Percentiles rank a stretch among this genome's conserved stretches.
These are phyloP conservation scores for Copromyces sp. DNA, from an alignment of 495 filamentous ascomycete species.

Conservation along the genomic window DNA sequence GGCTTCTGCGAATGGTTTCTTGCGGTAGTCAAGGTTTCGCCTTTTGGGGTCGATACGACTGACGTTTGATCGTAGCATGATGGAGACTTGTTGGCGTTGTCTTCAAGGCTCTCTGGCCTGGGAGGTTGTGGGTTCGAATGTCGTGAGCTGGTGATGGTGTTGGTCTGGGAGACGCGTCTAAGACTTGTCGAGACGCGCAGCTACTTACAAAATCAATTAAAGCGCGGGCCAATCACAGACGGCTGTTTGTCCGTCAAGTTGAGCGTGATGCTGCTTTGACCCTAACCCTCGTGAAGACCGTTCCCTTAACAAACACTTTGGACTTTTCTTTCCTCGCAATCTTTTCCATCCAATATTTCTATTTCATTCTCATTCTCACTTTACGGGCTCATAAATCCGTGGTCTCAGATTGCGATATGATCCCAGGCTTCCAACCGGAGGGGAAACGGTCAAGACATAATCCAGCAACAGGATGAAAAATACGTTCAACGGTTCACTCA, in stretches of 20 bases:
- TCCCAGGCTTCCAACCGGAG: background rate
- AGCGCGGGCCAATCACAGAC: background rate
- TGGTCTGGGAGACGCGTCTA: background rate
- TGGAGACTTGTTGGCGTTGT: conserved; percentile 14
- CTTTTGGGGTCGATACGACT: conserved; percentile 74
- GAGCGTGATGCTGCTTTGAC: background rate
- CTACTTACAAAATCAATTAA: background rate
- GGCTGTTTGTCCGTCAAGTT: background rate
- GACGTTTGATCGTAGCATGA: conserved; percentile 63
- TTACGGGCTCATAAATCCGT: no score
- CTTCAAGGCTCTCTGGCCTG: background rate
- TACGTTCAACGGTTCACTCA: background rate
- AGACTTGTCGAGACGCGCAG: background rate
- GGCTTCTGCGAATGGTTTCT: conserved; percentile 72
- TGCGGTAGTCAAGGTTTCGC: conserved; percentile 66
- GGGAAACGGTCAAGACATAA: no score
- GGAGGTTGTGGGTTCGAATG: background rate
- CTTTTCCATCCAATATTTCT: no score
- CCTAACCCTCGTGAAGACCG: background rate
- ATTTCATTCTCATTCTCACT: no score
- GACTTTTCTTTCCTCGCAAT: background rate
- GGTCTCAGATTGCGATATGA: no score
- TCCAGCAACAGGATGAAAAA: background rate
- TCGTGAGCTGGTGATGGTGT: background rate
- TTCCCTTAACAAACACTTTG: background rate